Evolutionary conservation across 78 protist species (phyloP), one percentile per base, ranked within the genome.

Genomic region (Emiliania huxleyi): DNA sequence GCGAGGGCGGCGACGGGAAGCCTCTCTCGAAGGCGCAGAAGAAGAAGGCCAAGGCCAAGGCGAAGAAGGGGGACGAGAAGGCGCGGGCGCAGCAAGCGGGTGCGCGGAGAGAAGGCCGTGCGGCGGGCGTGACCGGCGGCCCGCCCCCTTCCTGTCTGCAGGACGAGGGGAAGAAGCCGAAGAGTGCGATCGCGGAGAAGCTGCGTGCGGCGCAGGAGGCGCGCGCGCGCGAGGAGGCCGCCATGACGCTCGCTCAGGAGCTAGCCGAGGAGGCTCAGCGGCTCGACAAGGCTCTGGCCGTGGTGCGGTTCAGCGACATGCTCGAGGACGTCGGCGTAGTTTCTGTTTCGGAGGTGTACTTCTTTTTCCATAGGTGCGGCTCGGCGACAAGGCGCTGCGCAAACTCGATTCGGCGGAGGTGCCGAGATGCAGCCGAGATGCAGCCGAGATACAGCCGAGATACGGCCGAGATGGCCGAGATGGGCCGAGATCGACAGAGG

Each of bases 1-100:
- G 46, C 85, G 46, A 40, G 42, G 85, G 46, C 85, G 85, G 11
- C 18, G 46, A 18, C 33, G 46, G 46, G 46, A 18, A n/a, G 1
- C 5, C 2, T 49, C 56, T 44, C 18, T 11, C 88, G 37, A 81
- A 81, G 37, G 56, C 56, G 42, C 48, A 81, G 88, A 23, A 44
- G 56, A 81, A 81, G 84, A 52, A 79, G 55, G 56, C 69, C 29
- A 42, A 93, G 71, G 69, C 5, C 40, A 69, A 87, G 91, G 46
- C 0, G 90, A 38, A 73, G 62, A 18, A 29, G 73, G 18, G 11
- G n/a, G 44, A 33, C 49, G 91, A 56, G 48, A 81, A 75, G 91
- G 75, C 69, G 69, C 29, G 69, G 29, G 69, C 29, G 29, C 29
- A 15, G 69, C 3, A 75, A 8, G 84, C 40, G 49, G 87, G 49